Conservation (phyloP, 306 rosid genomes). For the Biancaea sappan region DNA sequence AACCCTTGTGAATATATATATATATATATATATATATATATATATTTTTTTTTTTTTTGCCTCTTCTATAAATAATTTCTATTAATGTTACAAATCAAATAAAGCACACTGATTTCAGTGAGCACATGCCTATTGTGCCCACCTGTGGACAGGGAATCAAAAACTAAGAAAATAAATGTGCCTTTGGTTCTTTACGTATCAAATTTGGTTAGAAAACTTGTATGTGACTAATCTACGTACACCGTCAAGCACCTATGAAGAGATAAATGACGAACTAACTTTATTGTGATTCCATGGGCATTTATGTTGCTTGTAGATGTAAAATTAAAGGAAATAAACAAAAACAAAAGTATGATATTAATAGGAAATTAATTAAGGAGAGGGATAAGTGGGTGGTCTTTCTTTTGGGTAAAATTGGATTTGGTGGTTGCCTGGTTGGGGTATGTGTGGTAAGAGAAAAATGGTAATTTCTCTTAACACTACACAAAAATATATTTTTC, state of each 20-base stretch:
- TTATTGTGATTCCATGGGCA: slow-evolving; percentile 8
- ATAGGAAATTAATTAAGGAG: neutral
- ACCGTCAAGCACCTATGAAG: neutral
- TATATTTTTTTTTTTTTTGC: no score
- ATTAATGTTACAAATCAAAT: neutral
- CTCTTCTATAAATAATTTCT: neutral
- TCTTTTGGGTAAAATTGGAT: neutral
- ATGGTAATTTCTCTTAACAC: neutral
- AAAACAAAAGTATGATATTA: neutral
- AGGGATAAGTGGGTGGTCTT: neutral
- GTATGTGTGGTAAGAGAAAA: neutral
- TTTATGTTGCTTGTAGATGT: neutral
- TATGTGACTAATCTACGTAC: neutral
- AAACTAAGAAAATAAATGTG: neutral
- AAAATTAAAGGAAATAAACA: neutral
- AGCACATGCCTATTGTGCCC: neutral
- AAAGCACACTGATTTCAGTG: neutral
- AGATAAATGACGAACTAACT: slow-evolving; percentile 2
- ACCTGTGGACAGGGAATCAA: slow-evolving; percentile 5
- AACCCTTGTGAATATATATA: neutral
- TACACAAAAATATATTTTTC: neutral
- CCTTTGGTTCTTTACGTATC: neutral
- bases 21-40: no score
- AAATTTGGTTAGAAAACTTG: no score
- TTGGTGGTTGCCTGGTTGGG: neutral